Evolutionary conservation across 495 filamentous ascomycete genomes (phyloP).

Genomic region (Parachaetomium inaequale): DNA sequence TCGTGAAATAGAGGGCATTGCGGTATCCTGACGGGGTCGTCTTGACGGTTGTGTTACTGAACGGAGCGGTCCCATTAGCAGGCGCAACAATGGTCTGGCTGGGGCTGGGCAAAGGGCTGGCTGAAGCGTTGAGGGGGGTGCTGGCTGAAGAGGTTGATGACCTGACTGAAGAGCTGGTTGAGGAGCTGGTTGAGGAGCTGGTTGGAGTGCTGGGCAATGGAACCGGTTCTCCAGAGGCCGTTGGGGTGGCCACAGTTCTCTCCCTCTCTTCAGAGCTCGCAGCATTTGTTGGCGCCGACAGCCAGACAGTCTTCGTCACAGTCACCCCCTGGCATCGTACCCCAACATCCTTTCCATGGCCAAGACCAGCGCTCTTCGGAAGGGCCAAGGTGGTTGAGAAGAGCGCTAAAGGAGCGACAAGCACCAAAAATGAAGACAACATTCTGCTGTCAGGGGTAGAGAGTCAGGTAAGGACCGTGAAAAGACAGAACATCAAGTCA

Average conservation of each 20-base stretch:
- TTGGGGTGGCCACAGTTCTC: background rate
- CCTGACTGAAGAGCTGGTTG: background rate
- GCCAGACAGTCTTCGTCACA: constrained; percentile 12
- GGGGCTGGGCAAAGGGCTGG: background rate
- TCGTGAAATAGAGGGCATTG: constrained; percentile 48
- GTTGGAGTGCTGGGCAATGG: background rate
- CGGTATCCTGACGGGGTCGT: constrained; percentile 12
- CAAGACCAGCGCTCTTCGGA: background rate
- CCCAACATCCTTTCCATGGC: background rate
- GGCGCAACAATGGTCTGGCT: background rate
- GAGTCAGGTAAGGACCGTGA: background rate
- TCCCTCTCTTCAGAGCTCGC: background rate
- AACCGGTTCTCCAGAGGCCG: background rate
- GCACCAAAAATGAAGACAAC: constrained; percentile 8
- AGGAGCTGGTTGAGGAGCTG: background rate
- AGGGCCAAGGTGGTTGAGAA: background rate
- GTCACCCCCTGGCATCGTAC: background rate
- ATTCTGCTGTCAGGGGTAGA: background rate
- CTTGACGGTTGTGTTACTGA: constrained; percentile 3
- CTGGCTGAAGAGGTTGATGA: no score
- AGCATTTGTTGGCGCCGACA: background rate
- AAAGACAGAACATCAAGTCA: background rate
- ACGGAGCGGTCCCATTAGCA: background rate
- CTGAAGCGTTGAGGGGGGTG: background rate
- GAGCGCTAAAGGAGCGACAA: constrained; percentile 7